Evolutionary conservation across 768 basidiomycete genomes (phyloP).

Genomic region (Mycena latifolia): DNA sequence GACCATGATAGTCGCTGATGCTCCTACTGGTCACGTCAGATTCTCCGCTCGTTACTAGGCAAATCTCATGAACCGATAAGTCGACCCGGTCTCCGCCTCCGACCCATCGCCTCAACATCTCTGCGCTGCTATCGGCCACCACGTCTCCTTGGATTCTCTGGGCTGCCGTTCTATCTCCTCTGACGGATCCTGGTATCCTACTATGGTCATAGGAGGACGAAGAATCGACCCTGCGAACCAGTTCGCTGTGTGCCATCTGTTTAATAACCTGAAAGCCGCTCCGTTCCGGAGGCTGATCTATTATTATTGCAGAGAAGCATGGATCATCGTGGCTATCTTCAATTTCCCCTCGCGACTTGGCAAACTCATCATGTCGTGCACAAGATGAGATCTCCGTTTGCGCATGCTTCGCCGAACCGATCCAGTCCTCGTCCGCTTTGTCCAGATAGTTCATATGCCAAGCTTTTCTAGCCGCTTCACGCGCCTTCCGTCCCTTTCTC

Average conservation of each 20-base stretch:
- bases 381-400: not conserved
- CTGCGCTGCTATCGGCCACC: too few relatives aligned
- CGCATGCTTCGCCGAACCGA: slow-evolving; percentile 20
- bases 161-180: not conserved
- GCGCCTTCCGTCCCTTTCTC: not conserved
- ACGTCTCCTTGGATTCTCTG: too few relatives aligned
- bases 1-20: not conserved
- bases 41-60: not conserved
- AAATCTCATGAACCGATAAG: too few relatives aligned
- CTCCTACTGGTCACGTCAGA: not conserved
- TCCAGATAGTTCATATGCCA: slow-evolving; percentile 18
- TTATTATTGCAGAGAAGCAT: not conserved
- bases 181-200: slow-evolving; percentile 5
- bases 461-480: slow-evolving; percentile 1
- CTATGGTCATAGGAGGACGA: not conserved
- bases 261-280: not conserved
- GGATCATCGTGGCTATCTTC: not conserved
- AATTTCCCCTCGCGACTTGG: slow-evolving; percentile 10
- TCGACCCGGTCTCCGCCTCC: too few relatives aligned
- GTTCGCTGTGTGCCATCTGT: not conserved
- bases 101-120: too few relatives aligned
- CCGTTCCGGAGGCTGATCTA: slow-evolving; percentile 8
- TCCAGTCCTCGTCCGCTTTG: not conserved
- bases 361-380: slow-evolving; percentile 3
- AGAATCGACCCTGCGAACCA: not conserved